Evolutionary conservation across 768 basidiomycete genomes (phyloP), one percentile per base, ranked within the genome.

Genomic region (Austroboletus festivus): DNA sequence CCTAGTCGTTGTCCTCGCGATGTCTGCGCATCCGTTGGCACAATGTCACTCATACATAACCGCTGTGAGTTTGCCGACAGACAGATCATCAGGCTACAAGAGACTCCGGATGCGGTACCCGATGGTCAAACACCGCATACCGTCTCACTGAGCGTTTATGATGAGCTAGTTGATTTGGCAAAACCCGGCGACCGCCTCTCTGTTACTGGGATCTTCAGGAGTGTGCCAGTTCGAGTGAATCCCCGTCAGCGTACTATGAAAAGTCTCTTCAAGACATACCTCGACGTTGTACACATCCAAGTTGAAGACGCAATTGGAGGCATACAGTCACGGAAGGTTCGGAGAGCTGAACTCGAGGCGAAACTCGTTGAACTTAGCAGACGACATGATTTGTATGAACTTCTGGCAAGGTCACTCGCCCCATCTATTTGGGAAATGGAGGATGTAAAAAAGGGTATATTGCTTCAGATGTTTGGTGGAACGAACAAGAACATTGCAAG

Each of bases 81-180:
- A 45, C 96, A 99, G 67, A 90, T 95, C 39, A 86, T 98, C 52
- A 80, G 95, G 31, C 73, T 99, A 9, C 96, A 99, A 64, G 96
- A 99, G 68, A 98, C 95, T 0, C 95, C 95, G 1, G 96, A 99
- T 61, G 91, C 87, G 9, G 95, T 99, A 0, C 95, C 95, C 5
- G 95, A 97, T 67, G 96, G 96, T 3, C 95, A 98, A 66, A 98
- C 96, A 0, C 96, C 96, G 0, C 94, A 97, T 57, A 98, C 95
- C 1, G 94, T 99, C 45, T 93, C 91, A 0, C 71, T 98, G 46
- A 94, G 93, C 65, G 90, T 91, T n/a, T 98, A 99, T 62, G 95
- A 99, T 62, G 96, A 99, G 64, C 81, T 99, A 4, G 95, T 98
- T 31, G 96, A 98, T 61, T 79, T 93, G n/a, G 69, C 87, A 35